Conservation (phyloP, 495 filamentous ascomycete species). For the Arthonia radiata region DNA sequence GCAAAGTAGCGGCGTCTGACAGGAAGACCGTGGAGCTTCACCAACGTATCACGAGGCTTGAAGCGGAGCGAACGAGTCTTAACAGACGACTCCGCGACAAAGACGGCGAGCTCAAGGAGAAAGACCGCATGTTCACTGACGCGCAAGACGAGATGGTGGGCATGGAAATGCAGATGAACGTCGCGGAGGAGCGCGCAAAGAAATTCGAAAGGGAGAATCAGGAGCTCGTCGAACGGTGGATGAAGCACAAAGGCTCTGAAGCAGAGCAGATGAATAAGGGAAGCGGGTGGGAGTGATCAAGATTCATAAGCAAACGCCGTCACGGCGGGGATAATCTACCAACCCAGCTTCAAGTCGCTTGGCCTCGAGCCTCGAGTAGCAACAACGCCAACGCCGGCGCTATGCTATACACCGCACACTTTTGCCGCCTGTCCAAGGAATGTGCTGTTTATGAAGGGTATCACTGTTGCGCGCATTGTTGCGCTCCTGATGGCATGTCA, state of each 20-base stretch:
- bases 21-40: too few species aligned
- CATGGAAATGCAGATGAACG: constrained; percentile 64
- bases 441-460: constrained; percentile 1
- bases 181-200: constrained; percentile 45
- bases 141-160: constrained; percentile 79
- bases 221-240: constrained; percentile 73
- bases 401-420: neutral
- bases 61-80: constrained; percentile 33
- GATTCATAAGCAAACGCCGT: neutral
- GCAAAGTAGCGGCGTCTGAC: constrained; percentile 29
- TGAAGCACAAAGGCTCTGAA: constrained; percentile 62
- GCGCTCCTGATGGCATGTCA: constrained; percentile 21
- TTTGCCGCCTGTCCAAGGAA: neutral
- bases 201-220: constrained; percentile 61
- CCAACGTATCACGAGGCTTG: constrained; percentile 34
- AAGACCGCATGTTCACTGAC: too few species aligned
- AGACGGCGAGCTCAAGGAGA: constrained; percentile 64
- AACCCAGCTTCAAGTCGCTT: neutral
- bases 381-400: neutral
- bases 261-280: constrained; percentile 67
- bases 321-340: too few species aligned
- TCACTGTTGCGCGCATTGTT: constrained; percentile 80
- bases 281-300: constrained; percentile 8
- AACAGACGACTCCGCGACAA: constrained; percentile 43
- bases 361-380: neutral